Percentiles rank a stretch among this genome's conserved stretches.
These are phyloP conservation scores for Cardiosporidium cionae DNA, from an alignment of 169 alveolate genomes.

Conservation along the genomic window DNA sequence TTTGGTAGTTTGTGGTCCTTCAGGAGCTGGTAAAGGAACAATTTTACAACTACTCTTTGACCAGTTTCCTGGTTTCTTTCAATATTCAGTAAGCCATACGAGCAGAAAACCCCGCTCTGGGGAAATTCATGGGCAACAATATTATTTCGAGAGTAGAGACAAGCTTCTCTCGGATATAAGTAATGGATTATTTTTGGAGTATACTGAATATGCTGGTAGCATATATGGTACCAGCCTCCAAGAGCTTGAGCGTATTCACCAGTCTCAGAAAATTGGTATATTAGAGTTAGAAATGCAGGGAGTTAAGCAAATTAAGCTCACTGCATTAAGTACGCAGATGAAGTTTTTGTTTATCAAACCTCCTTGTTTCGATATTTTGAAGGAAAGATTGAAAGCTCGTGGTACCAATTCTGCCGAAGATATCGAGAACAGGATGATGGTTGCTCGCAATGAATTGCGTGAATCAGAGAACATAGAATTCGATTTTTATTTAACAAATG, in stretches of 20 bases:
- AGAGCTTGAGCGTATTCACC: conserved; percentile 30
- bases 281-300: conserved; percentile 59
- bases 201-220: conserved; percentile 40
- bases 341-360: conserved; percentile 39
- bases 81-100: conserved; percentile 56
- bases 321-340: conserved; percentile 17
- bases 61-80: conserved; percentile 45
- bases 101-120: conserved; percentile 55
- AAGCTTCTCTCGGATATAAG: too few relatives aligned
- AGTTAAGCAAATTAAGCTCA: conserved; percentile 41
- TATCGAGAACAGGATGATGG: background rate
- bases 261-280: conserved; percentile 42
- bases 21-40: conserved; percentile 66
- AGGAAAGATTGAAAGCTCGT: conserved; percentile 42
- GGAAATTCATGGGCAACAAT: conserved; percentile 60
- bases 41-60: conserved; percentile 38
- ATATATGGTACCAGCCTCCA: conserved; percentile 47
- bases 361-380: conserved; percentile 12
- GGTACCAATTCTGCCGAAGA: conserved; percentile 34
- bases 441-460: background rate
- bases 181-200: conserved; percentile 51
- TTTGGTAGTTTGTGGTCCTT: conserved; percentile 58
- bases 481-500: background rate
- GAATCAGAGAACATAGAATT: background rate
- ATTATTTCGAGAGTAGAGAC: conserved; percentile 48